phyloP scores from a whole-genome alignment of 495 filamentous ascomycete genomes.

The Oidiodendron maius region DNA sequence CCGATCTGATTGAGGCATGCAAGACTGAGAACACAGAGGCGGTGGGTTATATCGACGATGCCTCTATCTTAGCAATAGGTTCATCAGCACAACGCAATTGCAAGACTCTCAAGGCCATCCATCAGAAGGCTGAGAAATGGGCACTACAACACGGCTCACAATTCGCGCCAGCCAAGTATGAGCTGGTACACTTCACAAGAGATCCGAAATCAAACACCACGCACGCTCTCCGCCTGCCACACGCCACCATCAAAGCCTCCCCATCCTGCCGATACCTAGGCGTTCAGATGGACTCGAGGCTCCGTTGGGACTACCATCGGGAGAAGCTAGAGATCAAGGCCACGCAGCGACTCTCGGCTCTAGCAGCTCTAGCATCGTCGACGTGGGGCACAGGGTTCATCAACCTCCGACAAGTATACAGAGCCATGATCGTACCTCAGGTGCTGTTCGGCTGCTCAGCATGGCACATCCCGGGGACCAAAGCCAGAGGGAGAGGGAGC shows the following conservation, averaged over 20 bases:
- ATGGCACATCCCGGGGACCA: constrained; percentile 13
- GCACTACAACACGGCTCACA: constrained; percentile 14
- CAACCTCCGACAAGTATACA: constrained; percentile 18
- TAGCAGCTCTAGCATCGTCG: constrained; percentile 13
- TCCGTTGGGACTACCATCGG: constrained; percentile 12
- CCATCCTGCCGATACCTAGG: constrained; percentile 11
- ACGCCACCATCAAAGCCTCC: constrained; percentile 8
- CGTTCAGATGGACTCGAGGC: constrained; percentile 9
- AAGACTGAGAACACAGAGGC: constrained; percentile 10
- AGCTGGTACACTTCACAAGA: constrained; percentile 22
- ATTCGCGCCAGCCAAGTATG: constrained; percentile 19
- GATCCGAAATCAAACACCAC: constrained; percentile 6
- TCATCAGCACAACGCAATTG: constrained; percentile 16
- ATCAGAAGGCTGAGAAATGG: constrained; percentile 19
- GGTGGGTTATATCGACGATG: constrained; percentile 24
- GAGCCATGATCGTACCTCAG: constrained; percentile 15
- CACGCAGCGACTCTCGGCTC: constrained; percentile 10
- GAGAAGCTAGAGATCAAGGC: constrained; percentile 16
- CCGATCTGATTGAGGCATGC: constrained; percentile 21
- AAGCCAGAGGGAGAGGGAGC: constrained; percentile 9
- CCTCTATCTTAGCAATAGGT: constrained; percentile 18
- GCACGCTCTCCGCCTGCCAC: constrained; percentile 2
- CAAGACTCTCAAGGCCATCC: constrained; percentile 13
- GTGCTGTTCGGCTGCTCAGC: constrained; percentile 17
- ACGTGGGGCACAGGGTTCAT: constrained; percentile 14